Conservation (phyloP, 2,329 filamentous ascomycete genomes). For the Coniochaeta hoffmannii region DNA sequence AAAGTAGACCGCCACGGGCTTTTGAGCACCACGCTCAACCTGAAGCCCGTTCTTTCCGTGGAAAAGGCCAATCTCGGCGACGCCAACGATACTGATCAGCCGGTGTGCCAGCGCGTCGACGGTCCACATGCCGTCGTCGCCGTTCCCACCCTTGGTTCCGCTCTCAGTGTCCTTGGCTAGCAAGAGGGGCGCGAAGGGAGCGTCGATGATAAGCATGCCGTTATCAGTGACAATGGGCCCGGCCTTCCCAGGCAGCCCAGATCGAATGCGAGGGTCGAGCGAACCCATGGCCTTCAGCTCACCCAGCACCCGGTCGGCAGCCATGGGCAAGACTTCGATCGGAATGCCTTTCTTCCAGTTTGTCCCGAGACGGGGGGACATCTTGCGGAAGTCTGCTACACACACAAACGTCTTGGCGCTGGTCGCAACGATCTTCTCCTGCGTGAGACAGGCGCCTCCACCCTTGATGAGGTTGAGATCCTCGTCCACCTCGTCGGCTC, state of each 20-base stretch:
- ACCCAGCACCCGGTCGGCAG: slow-evolving; percentile 67
- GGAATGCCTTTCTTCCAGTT: slow-evolving; percentile 79
- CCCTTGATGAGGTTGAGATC: slow-evolving; percentile 97
- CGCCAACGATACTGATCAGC: slow-evolving; percentile 76
- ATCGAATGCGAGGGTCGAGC: slow-evolving; percentile 60
- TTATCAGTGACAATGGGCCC: slow-evolving; percentile 78
- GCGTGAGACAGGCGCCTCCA: slow-evolving; percentile 93
- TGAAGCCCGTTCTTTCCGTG: slow-evolving; percentile 65
- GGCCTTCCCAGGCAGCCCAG: slow-evolving; percentile 68
- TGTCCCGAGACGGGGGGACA: slow-evolving; percentile 65
- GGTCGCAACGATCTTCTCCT: slow-evolving; percentile 91
- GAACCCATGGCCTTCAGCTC: slow-evolving; percentile 70
- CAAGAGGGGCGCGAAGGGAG: slow-evolving; percentile 71
- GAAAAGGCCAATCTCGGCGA: slow-evolving; percentile 90
- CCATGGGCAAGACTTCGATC: slow-evolving; percentile 86
- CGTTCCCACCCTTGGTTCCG: slow-evolving; percentile 35
- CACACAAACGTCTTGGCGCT: slow-evolving; percentile 80
- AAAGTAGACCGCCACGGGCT: slow-evolving; percentile 3
- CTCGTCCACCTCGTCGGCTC: slow-evolving; percentile 92
- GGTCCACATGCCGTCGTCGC: slow-evolving; percentile 67
- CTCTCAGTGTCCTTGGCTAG: slow-evolving; percentile 41
- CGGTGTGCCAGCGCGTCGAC: slow-evolving; percentile 65
- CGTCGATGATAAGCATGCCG: slow-evolving; percentile 82
- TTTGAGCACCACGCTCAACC: slow-evolving; percentile 1
- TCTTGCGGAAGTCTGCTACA: slow-evolving; percentile 75